These are phyloP conservation scores for Byssochlamys sp. DNA, from an alignment of 2,329 filamentous ascomycete genomes.

Conservation along the genomic window DNA sequence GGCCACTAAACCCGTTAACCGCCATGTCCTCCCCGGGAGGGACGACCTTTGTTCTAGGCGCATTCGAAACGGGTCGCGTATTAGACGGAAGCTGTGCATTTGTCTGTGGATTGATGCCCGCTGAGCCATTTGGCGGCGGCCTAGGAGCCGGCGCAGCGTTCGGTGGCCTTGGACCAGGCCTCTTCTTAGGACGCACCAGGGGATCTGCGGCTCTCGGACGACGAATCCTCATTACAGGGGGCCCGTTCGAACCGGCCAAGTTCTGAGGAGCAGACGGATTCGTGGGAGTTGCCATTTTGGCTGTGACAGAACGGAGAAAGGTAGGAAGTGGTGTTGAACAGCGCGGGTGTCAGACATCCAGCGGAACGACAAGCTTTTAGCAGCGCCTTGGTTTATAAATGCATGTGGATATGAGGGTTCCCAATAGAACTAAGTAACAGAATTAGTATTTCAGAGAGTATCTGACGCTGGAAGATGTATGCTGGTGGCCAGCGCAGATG, in stretches of 20 bases:
- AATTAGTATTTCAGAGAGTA: neutral
- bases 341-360: neutral
- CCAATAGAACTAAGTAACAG: neutral
- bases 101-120: constrained; percentile 16
- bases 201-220: constrained; percentile 51
- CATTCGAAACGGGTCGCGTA: constrained; percentile 9
- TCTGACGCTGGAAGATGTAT: neutral
- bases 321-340: neutral
- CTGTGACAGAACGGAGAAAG: neutral
- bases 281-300: constrained; percentile 27
- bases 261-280: constrained; percentile 39
- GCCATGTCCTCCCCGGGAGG: constrained; percentile 21
- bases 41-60: constrained; percentile 13
- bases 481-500: neutral
- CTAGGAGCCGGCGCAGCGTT: constrained; percentile 10
- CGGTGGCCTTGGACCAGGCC: constrained; percentile 18
- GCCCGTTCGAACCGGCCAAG: constrained; percentile 40
- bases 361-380: neutral
- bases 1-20: constrained; percentile 35
- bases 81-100: constrained; percentile 6
- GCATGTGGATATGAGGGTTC: neutral
- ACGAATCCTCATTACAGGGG: constrained; percentile 35
- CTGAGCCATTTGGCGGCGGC: constrained; percentile 12
- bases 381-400: neutral
- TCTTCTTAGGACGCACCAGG: constrained; percentile 53